Percentiles rank a stretch among this genome's conserved stretches.
These are phyloP conservation scores for Chrysosporium keratinophilum DNA, from an alignment of 2,329 filamentous ascomycete species.

Conservation along the genomic window DNA sequence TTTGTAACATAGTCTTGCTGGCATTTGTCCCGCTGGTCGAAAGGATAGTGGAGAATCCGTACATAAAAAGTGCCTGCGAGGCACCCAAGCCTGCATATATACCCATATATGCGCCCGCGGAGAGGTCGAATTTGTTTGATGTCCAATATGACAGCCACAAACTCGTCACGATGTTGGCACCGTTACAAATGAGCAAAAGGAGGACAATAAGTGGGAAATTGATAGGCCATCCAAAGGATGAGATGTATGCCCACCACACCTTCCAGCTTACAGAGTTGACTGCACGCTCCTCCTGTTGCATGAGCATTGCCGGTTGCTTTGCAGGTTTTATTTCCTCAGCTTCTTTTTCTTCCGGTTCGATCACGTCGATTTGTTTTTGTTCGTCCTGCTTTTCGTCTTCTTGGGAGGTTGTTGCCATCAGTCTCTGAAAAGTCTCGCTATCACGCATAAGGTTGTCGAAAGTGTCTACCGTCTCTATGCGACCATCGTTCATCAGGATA, in stretches of 20 bases:
- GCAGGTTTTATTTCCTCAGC: constrained; percentile 41
- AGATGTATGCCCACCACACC: constrained; percentile 68
- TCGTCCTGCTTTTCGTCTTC: constrained; percentile 40
- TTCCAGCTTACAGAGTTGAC: constrained; percentile 67
- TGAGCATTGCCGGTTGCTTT: constrained; percentile 29
- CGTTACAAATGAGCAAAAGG: constrained; percentile 62
- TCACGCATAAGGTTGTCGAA: constrained; percentile 77
- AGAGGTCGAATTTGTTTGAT: constrained; percentile 58
- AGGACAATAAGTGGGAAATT: constrained; percentile 51
- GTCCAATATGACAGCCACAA: constrained; percentile 95
- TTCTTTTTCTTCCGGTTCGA: constrained; percentile 42
- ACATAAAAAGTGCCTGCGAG: constrained; percentile 63
- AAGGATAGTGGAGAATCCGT: constrained; percentile 66
- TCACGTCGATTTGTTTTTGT: constrained; percentile 41
- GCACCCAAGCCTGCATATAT: constrained; percentile 61
- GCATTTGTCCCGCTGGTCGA: constrained; percentile 71
- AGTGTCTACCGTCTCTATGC: constrained; percentile 74
- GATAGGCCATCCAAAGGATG: constrained; percentile 59
- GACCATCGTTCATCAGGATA: constrained; percentile 82
- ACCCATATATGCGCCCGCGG: constrained; percentile 59
- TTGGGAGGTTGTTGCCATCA: constrained; percentile 72
- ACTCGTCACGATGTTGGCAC: constrained; percentile 74
- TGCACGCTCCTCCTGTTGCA: constrained; percentile 48
- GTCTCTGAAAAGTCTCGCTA: constrained; percentile 64
- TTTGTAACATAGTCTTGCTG: constrained; percentile 69